Base-by-base conservation (phyloP, 129 eudicot species). In the Gnaphalium uliginosum region DNA sequence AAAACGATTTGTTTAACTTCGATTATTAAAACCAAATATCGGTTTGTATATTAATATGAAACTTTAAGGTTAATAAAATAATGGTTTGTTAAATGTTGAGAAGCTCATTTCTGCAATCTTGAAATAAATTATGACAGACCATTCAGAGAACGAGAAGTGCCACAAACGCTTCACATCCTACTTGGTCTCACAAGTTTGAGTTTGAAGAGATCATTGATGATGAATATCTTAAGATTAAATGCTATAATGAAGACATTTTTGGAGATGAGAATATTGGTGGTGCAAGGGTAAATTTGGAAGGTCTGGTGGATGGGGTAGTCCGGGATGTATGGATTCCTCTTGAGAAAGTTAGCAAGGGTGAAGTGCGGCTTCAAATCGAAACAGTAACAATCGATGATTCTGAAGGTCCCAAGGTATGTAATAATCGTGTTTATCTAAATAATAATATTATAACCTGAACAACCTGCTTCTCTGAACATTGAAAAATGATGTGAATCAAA, bases 231-330 rank as follows among this genome's bases (percentile, higher is more conserved):
- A 91, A 84, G 83, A 66, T 94, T 83, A 91, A 88, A 76, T 89
- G 97, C 75, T 87, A 30, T 33, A 78, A 72, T 8, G 99, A 89
- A 77, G 97, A 94, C 53, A 86, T 84, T 33, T 86, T 94, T 73
- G 83, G 87, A 17, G 97, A 94, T 79, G 99, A 94, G 77, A 82
- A 82, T 81, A 94, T 94, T 43, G 99, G 99, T 37, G 85, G 96
- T 81, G 98, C 99, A 64, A 81, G 93, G 37, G 96, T 94, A 65
- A 94, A 91, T 74, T 79, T 94, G 85, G 99, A 94, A 86, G 97
- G 98, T 53, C 81, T 94, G 30, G 33, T 82, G 24, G 98, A 89
- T 62, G 97, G 96, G 10, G 84, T 85, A n/a, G 70, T 82, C 64
- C 89, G 92, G 79, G 99, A 94, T 62, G 93, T 85, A 5, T 86